Conservation (phyloP, 208 protist genomes). For the Trypanosomatidae sp. region DNA sequence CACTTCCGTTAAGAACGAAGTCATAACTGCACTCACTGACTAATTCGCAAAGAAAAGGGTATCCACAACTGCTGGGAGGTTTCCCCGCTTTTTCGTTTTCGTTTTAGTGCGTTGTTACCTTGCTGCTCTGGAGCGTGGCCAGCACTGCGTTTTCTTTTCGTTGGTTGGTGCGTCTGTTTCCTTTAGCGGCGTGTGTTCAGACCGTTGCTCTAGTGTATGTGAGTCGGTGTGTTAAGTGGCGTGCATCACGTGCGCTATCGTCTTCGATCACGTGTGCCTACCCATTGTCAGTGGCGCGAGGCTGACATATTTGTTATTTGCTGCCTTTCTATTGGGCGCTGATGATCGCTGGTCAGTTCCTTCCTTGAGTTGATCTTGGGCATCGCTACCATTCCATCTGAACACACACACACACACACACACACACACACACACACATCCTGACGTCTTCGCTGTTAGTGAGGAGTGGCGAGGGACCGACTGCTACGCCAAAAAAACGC, state of each 20-base stretch:
- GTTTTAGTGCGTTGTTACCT: background rate
- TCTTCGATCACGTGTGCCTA: background rate
- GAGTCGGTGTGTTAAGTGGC: background rate
- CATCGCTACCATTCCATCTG: background rate
- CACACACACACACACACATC: conserved; percentile 2
- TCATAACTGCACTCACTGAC: too few relatives aligned
- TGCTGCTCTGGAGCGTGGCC: background rate
- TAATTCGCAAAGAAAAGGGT: background rate
- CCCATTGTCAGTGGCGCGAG: background rate
- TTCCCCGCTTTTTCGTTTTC: background rate
- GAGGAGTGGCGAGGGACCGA: background rate
- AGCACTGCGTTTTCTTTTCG: background rate
- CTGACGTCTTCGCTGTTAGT: background rate
- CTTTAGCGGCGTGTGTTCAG: background rate
- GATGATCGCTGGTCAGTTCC: background rate
- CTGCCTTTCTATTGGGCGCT: background rate
- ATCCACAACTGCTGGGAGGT: background rate
- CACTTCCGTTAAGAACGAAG: background rate
- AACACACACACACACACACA: background rate
- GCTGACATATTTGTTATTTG: conserved; percentile 1
- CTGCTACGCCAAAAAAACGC: background rate
- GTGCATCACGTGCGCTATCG: background rate
- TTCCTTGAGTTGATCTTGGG: background rate
- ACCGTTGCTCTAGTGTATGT: background rate
- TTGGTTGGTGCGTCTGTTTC: background rate